phyloP scores from a whole-genome alignment of 2,329 filamentous ascomycete genomes.

The Hymenoscyphus fraxineus region DNA sequence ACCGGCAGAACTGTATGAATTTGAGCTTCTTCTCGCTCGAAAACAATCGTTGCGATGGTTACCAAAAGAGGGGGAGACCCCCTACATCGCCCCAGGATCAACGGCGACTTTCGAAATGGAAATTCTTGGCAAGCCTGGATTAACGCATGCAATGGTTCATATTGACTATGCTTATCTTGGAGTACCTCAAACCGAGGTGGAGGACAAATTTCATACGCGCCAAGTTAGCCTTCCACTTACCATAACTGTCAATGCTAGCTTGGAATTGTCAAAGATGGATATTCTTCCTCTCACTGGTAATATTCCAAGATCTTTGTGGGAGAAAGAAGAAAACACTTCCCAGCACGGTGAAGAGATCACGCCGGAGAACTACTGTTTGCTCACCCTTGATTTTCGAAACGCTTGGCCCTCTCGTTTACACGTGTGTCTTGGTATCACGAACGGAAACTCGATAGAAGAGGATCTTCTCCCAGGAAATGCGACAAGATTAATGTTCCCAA shows the following conservation, averaged over 20 bases:
- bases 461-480: slow-evolving; percentile 65
- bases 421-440: slow-evolving; percentile 51
- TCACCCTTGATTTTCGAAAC: slow-evolving; percentile 82
- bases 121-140: slow-evolving; percentile 78
- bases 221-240: slow-evolving; percentile 77
- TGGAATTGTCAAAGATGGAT: slow-evolving; percentile 78
- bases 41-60: slow-evolving; percentile 63
- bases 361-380: slow-evolving; percentile 66
- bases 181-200: slow-evolving; percentile 60
- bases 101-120: slow-evolving; percentile 75
- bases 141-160: slow-evolving; percentile 75
- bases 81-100: slow-evolving; percentile 62
- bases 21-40: slow-evolving; percentile 73
- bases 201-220: slow-evolving; percentile 75
- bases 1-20: slow-evolving; percentile 77
- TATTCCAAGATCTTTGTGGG: slow-evolving; percentile 61
- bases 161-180: slow-evolving; percentile 86
- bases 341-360: slow-evolving; percentile 36
- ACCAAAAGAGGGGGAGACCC: slow-evolving; percentile 48
- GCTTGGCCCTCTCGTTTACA: slow-evolving; percentile 80
- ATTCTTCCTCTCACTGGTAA: slow-evolving; percentile 67
- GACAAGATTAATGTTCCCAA: slow-evolving; percentile 69
- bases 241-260: slow-evolving; percentile 86
- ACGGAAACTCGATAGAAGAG: slow-evolving; percentile 37
- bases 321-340: slow-evolving; percentile 35